Percentiles rank a stretch among this genome's conserved stretches.
These are phyloP conservation scores for Xylariaceae sp. DNA, from an alignment of 2,329 filamentous ascomycete genomes.

Conservation along the genomic window DNA sequence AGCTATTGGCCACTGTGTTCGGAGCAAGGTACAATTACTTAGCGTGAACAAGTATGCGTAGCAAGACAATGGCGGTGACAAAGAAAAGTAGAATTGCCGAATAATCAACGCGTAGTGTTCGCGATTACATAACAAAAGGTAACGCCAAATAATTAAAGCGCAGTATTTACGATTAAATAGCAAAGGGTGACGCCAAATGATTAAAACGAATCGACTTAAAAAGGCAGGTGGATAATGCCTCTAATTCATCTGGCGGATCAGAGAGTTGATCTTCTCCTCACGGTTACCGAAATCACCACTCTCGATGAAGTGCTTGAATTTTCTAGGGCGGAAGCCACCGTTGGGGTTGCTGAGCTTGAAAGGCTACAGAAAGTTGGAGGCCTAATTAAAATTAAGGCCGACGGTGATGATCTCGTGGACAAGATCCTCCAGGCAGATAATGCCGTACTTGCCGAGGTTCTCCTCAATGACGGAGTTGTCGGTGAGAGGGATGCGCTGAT, in stretches of 20 bases:
- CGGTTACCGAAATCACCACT: slow-evolving; percentile 98
- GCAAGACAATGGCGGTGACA: too few species aligned
- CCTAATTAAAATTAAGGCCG: slow-evolving; percentile 99
- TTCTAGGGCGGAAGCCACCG: slow-evolving; percentile 91
- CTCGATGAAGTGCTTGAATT: slow-evolving; percentile 99
- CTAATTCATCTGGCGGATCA: slow-evolving; percentile 99
- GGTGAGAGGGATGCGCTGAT: slow-evolving; percentile 93
- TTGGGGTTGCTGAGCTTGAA: slow-evolving; percentile 99
- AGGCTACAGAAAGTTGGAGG: slow-evolving; percentile 98
- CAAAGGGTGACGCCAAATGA: too few species aligned
- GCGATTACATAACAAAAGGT: too few species aligned
- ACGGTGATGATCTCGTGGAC: slow-evolving; percentile 99
- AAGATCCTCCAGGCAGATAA: slow-evolving; percentile 98
- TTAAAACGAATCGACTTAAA: too few species aligned
- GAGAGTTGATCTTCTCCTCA: slow-evolving; percentile 94
- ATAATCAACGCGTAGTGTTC: too few species aligned
- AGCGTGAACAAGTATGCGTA: too few species aligned
- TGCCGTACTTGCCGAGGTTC: slow-evolving; percentile 95
- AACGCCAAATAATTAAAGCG: too few species aligned
- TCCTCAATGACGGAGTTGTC: slow-evolving; percentile 98
- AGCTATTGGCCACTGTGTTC: too few species aligned
- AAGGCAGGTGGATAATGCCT: slow-evolving; percentile 13
- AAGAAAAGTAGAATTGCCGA: too few species aligned
- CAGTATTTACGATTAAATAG: too few species aligned
- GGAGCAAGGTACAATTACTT: too few species aligned